Evolutionary conservation across 116 monocot species (phyloP).

Genomic region (Zostera marina): DNA sequence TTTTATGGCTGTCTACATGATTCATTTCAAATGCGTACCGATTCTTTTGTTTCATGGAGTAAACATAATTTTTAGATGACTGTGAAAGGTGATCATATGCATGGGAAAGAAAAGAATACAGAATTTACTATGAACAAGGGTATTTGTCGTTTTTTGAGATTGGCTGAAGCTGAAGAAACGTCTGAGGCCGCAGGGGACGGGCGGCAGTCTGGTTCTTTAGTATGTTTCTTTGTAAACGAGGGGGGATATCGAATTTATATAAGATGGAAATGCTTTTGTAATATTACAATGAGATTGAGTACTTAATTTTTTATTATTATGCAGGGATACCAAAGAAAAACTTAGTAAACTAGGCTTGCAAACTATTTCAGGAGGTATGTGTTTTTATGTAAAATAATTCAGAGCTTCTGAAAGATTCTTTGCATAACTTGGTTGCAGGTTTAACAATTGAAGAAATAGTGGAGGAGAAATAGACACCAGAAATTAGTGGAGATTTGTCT

Average conservation of each 20-base stretch:
- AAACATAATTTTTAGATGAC: no score
- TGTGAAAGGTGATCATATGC: no score
- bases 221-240: slow-evolving; percentile 1
- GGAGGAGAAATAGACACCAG: slow-evolving; percentile 39
- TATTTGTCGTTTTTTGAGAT: no score
- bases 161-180: no score
- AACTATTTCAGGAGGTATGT: slow-evolving; percentile 23
- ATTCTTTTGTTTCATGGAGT: no score
- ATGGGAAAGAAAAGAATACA: no score
- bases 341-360: slow-evolving; percentile 16
- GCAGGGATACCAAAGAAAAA: slow-evolving; percentile 67
- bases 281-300: not conserved
- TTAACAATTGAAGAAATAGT: slow-evolving; percentile 77
- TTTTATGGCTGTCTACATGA: no score
- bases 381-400: not conserved
- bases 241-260: not conserved
- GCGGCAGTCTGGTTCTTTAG: no score
- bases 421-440: slow-evolving; percentile 17
- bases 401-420: not conserved
- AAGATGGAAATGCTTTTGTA: not conserved
- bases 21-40: no score
- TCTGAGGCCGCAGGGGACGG: no score
- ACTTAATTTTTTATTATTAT: not conserved
- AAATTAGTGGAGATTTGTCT: slow-evolving; percentile 12
- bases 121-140: no score